Base-by-base conservation (phyloP, 2,329 filamentous ascomycete species). In the Tolypocladium capitatum region DNA sequence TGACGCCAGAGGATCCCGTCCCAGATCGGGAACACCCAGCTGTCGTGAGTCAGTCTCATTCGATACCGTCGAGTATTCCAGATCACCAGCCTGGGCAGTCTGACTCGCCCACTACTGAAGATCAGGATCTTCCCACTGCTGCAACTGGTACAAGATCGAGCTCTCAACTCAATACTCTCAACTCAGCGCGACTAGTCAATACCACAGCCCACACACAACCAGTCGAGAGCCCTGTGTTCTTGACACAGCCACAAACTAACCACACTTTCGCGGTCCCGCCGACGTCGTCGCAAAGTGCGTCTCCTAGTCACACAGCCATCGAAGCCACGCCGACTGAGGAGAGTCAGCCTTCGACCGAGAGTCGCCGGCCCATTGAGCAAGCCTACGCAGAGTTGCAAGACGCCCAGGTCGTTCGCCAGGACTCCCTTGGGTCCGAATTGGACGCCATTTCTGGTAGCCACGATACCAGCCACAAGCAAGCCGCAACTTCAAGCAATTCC, bases 11-110 rank as follows among this genome's bases (percentile, higher is more conserved):
- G 24, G 32, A 16, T 13, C 4, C 20, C 2, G 24, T 13, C 11
- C 24, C 20, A 8, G n/a, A 21, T 24, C 30, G 20, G 16, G 11
- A 16, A 7, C 40, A 43, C n/a, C 7, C 31, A 0, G 32, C 3
- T 9, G 10, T 21, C 11, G 11, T 16, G 21, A n/a, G 21, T 7
- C 14, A 7, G 5, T 31, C 35, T 8, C 21, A 36, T 11, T 47
- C 43, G 38, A 28, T 43, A 46, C 11, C 30, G 13, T 27, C 51
- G 28, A 30, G 52, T 10, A 52, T 52, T 18, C 52, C 53, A 2
- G 63, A 61, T 31, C 60, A 47, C 41, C 62, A 64, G 46, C 57
- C 53, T 33, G 48, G 53, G 10, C 46, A 43, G 31, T 20, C 14
- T 18, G 53, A 49, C 18, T 28, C 46, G 4, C 30, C 28, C 18